A percentile compares a stretch with the other conserved stretches of the same genome.
Evolutionary conservation across 495 filamentous ascomycete genomes (phyloP).

Genomic region (Bryoglossum gracile): DNA sequence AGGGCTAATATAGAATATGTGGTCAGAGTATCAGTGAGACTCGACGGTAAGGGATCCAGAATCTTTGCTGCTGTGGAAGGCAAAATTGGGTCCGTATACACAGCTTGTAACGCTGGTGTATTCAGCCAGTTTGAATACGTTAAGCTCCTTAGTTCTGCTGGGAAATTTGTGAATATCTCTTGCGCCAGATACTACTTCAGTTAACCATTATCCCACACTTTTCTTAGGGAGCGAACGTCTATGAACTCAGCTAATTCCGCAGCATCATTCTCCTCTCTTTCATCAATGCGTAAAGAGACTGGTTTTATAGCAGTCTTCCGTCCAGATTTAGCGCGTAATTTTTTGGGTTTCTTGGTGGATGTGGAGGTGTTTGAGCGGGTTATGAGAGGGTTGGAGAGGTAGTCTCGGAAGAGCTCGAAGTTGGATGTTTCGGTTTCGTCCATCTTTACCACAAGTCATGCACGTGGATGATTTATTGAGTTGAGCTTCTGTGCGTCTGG

Average conservation of each 20-base stretch:
- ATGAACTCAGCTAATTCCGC: slow-evolving; percentile 69
- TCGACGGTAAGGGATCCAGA: slow-evolving; percentile 55
- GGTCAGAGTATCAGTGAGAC: slow-evolving; percentile 35
- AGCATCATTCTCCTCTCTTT: slow-evolving; percentile 35
- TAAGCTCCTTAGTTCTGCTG: slow-evolving; percentile 49
- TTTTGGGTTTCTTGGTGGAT: slow-evolving; percentile 34
- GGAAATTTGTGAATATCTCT: slow-evolving; percentile 60
- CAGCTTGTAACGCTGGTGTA: slow-evolving; percentile 36
- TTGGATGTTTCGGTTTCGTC: slow-evolving; percentile 37
- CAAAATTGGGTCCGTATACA: slow-evolving; percentile 43
- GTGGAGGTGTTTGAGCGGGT: slow-evolving; percentile 46
- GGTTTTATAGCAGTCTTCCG: slow-evolving; percentile 30
- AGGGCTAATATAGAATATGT: slow-evolving; percentile 27
- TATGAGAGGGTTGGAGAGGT: slow-evolving; percentile 39
- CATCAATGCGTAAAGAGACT: slow-evolving; percentile 9
- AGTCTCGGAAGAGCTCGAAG: slow-evolving; percentile 65
- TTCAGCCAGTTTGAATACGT: slow-evolving; percentile 49
- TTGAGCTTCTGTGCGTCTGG: too few relatives aligned
- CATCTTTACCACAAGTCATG: too few relatives aligned
- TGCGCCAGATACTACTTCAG: slow-evolving; percentile 56
- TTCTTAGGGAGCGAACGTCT: too few relatives aligned
- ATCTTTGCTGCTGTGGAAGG: slow-evolving; percentile 37
- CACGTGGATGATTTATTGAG: too few relatives aligned
- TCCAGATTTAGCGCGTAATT: slow-evolving; percentile 33
- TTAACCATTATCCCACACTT: background rate